These are phyloP conservation scores for Rhizopogon vesiculosus DNA, from an alignment of 768 basidiomycete species.

Conservation along the genomic window DNA sequence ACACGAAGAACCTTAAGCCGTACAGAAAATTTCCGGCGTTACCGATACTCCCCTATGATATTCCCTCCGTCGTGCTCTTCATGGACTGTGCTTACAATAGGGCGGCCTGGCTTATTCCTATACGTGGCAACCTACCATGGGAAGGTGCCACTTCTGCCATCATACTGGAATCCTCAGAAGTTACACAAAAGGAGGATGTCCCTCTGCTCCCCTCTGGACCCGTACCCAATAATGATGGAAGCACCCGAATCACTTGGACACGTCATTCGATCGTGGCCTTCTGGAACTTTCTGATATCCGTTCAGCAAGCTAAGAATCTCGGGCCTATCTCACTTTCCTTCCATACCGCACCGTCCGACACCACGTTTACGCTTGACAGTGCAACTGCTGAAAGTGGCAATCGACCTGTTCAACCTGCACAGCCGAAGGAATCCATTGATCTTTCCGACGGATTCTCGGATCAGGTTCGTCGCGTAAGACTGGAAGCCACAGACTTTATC, in stretches of 20 bases:
- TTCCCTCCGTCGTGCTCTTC: conserved; percentile 27
- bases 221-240: conserved; percentile 12
- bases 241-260: conserved; percentile 42
- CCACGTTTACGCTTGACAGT: conserved; percentile 7
- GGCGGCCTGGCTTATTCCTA: conserved; percentile 53
- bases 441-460: conserved; percentile 7
- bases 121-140: conserved; percentile 52
- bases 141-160: conserved; percentile 36
- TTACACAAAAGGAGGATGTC: conserved; percentile 8
- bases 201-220: conserved; percentile 13
- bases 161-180: conserved; percentile 28
- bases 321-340: conserved; percentile 50
- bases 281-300: conserved; percentile 44
- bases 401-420: conserved; percentile 15
- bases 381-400: conserved; percentile 18
- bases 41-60: conserved; percentile 30
- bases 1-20: conserved; percentile 18
- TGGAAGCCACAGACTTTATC: conserved; percentile 43
- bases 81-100: conserved; percentile 32
- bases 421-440: conserved; percentile 6
- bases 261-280: conserved; percentile 34
- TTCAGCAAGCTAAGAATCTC: conserved; percentile 32
- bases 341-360: conserved; percentile 26
- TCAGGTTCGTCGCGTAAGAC: conserved; percentile 13
- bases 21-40: conserved; percentile 33